Conservation (phyloP, 108 stramenopile genomes). For the Mediolabrus comicus region DNA sequence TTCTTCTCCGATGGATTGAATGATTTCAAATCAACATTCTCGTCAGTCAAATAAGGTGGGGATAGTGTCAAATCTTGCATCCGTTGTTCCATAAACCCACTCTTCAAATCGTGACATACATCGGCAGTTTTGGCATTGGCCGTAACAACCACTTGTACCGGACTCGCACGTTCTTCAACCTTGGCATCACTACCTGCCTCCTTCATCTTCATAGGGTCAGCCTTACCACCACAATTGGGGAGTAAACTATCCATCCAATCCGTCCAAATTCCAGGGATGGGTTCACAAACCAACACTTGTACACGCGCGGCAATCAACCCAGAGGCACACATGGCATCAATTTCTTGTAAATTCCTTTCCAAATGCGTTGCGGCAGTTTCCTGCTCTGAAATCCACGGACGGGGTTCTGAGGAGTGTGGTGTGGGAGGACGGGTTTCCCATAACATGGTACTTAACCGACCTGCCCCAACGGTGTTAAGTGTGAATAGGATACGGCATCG, state of each 20-base stretch:
- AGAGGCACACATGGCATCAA: conserved; percentile 85
- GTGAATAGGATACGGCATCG: conserved; percentile 84
- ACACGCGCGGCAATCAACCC: conserved; percentile 81
- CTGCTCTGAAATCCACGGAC: conserved; percentile 83
- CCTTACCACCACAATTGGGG: conserved; percentile 74
- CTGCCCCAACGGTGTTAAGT: conserved; percentile 83
- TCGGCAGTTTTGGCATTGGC: conserved; percentile 77
- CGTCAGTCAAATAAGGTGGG: conserved; percentile 68
- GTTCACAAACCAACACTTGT: conserved; percentile 84
- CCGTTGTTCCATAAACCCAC: conserved; percentile 85
- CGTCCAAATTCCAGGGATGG: conserved; percentile 79
- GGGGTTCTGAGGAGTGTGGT: conserved; percentile 55
- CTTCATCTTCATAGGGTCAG: conserved; percentile 46
- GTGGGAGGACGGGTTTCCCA: conserved; percentile 83
- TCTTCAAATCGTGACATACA: conserved; percentile 83
- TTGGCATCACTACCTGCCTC: conserved; percentile 20
- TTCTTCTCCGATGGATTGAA: conserved; percentile 62
- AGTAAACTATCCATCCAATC: conserved; percentile 87
- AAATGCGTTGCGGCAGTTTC: conserved; percentile 84
- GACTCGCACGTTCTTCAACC: conserved; percentile 82
- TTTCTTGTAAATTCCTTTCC: conserved; percentile 78
- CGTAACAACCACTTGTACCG: conserved; percentile 83
- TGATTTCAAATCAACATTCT: conserved; percentile 25
- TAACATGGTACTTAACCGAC: conserved; percentile 78
- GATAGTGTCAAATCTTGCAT: conserved; percentile 80